Conservation (phyloP, 805 yeast genomes). For the Wickerhamiella spandovensis region DNA sequence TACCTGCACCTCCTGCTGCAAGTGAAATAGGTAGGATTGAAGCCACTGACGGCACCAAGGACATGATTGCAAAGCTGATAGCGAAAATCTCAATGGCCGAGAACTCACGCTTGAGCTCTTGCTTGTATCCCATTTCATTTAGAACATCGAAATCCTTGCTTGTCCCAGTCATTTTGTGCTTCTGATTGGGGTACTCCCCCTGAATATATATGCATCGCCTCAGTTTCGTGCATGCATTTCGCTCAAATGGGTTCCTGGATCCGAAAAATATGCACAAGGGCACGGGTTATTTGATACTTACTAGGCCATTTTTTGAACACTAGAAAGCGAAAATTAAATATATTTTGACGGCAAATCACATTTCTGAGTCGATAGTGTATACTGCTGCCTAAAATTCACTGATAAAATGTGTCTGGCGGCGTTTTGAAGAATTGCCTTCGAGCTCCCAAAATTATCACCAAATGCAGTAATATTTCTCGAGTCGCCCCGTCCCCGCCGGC, state of each 20-base stretch:
- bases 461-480: background rate
- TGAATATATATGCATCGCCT: background rate
- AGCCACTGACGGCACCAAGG: conserved; percentile 42
- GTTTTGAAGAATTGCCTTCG: background rate
- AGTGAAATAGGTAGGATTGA: conserved; percentile 39
- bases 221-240: background rate
- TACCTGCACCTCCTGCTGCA: conserved; percentile 46
- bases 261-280: background rate
- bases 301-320: background rate
- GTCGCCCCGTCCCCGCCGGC: background rate
- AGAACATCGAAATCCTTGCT: conserved; percentile 18
- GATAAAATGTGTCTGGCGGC: background rate
- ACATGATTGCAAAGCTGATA: conserved; percentile 58
- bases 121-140: conserved; percentile 50
- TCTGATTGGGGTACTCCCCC: background rate
- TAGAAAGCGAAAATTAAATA: too few relatives aligned
- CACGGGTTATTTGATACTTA: background rate
- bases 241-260: background rate
- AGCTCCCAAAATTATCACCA: background rate
- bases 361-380: too few relatives aligned
- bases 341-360: too few relatives aligned
- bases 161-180: conserved; percentile 6
- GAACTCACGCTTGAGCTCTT: conserved; percentile 46
- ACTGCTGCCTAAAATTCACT: too few relatives aligned
- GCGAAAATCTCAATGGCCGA: conserved; percentile 51